A percentile compares a stretch with the other conserved stretches of the same genome.
Conservation (phyloP, 192 early-diverging fungal species). For the Phycomyces nitens region DNA sequence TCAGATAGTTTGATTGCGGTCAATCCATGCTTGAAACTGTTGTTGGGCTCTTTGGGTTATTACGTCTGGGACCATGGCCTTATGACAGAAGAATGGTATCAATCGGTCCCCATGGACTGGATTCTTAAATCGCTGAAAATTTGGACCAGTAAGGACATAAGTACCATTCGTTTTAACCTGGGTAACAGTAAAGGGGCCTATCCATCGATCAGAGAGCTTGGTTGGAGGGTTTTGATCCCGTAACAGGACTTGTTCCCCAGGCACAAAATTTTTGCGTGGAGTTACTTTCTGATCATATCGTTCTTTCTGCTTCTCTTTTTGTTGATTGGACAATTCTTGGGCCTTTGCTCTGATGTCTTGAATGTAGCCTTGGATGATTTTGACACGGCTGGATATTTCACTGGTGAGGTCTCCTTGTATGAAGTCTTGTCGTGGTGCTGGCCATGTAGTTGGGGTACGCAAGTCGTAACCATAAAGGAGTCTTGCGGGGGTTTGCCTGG, state of each 20-base stretch:
- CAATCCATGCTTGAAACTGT: no score
- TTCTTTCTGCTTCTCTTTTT: background rate
- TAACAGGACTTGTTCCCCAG: background rate
- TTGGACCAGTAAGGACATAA: background rate
- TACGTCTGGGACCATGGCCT: no score
- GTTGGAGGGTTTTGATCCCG: background rate
- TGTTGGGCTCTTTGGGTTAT: no score
- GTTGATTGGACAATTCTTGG: background rate
- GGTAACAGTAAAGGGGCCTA: background rate
- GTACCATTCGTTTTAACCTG: background rate
- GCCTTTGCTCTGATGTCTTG: background rate
- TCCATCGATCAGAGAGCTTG: slow-evolving; percentile 8
- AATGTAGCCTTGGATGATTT: background rate
- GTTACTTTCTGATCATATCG: background rate
- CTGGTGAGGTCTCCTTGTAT: slow-evolving; percentile 2
- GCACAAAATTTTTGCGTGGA: background rate
- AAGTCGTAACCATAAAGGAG: slow-evolving; percentile 21
- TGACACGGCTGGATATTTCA: background rate
- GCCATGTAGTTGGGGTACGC: slow-evolving; percentile 8
- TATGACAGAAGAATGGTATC: no score
- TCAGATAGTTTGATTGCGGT: no score
- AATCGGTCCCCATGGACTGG: slow-evolving; percentile 1
- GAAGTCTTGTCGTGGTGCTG: background rate
- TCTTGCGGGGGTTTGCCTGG: slow-evolving; percentile 1
- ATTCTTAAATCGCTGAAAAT: background rate